These are phyloP conservation scores for Penicillium goetzii DNA, from an alignment of 495 filamentous ascomycete genomes.

Conservation along the genomic window DNA sequence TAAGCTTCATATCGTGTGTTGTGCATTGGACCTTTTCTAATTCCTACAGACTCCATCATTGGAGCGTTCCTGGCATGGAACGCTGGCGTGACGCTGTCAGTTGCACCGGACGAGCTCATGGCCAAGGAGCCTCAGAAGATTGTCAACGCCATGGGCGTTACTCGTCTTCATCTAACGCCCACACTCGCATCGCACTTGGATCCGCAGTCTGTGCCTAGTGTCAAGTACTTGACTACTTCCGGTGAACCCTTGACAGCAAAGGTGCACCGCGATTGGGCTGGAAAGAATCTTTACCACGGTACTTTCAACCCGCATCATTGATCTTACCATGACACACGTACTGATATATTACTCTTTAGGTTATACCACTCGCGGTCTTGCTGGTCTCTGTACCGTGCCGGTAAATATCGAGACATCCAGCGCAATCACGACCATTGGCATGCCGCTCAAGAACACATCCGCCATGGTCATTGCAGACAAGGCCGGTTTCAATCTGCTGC, in stretches of 20 bases:
- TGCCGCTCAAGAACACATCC: constrained; percentile 70
- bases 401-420: constrained; percentile 47
- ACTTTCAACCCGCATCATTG: not conserved
- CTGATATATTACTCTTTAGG: constrained; percentile 34
- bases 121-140: constrained; percentile 64
- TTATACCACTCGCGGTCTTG: constrained; percentile 74
- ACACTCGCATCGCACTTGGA: constrained; percentile 71
- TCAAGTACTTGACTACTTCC: constrained; percentile 68
- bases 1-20: constrained; percentile 17
- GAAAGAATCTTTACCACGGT: constrained; percentile 69
- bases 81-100: constrained; percentile 72
- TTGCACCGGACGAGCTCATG: constrained; percentile 64
- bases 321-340: not conserved
- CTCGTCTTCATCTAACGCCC: constrained; percentile 78
- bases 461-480: constrained; percentile 61
- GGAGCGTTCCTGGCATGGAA: constrained; percentile 81
- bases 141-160: constrained; percentile 61
- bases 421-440: constrained; percentile 62
- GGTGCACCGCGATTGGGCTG: constrained; percentile 67
- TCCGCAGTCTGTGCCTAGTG: constrained; percentile 62
- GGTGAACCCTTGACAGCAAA: constrained; percentile 72
- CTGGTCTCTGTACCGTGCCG: constrained; percentile 73
- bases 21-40: constrained; percentile 17
- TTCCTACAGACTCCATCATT: constrained; percentile 65
- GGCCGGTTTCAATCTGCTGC: constrained; percentile 50